Percentiles rank a stretch among this genome's conserved stretches.
Evolutionary conservation across 345 rosid genomes (phyloP).

Genomic region (Pugionium cornutum): DNA sequence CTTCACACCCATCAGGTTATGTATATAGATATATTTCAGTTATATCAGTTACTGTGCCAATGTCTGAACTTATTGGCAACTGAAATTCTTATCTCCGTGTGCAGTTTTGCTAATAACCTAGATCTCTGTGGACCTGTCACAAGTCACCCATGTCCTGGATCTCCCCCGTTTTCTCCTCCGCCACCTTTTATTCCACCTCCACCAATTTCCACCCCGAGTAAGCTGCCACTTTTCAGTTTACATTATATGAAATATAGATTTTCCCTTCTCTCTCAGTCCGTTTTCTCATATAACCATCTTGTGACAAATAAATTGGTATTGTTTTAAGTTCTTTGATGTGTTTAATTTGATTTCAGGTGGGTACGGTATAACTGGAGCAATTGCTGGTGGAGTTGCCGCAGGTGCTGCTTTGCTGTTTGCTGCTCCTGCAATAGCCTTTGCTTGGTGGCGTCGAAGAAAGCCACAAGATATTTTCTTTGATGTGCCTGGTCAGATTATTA

Average conservation of each 20-base stretch:
- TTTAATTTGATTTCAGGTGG: slow-evolving; percentile 59
- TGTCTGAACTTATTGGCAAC: slow-evolving; percentile 20
- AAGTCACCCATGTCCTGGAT: slow-evolving; percentile 94
- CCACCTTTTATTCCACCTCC: slow-evolving; percentile 94
- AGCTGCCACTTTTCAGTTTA: slow-evolving; percentile 7
- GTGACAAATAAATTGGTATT: neutral
- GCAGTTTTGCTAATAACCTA: slow-evolving; percentile 96
- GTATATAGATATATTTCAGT: slow-evolving; percentile 3
- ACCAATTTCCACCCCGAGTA: slow-evolving; percentile 72
- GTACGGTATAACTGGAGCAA: slow-evolving; percentile 81
- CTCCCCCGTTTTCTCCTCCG: slow-evolving; percentile 99
- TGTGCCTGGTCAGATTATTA: slow-evolving; percentile 72
- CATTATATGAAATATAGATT: neutral
- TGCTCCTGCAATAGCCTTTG: slow-evolving; percentile 97
- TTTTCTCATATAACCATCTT: slow-evolving; percentile 7
- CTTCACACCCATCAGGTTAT: slow-evolving; percentile 96
- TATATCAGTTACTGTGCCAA: slow-evolving; percentile 8
- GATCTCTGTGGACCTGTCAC: slow-evolving; percentile 96
- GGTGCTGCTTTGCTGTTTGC: slow-evolving; percentile 97
- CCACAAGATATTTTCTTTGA: slow-evolving; percentile 91
- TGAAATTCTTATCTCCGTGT: slow-evolving; percentile 24
- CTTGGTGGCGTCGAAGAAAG: slow-evolving; percentile 95
- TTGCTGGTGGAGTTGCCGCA: slow-evolving; percentile 99
- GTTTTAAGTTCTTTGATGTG: neutral
- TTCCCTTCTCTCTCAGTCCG: slow-evolving; percentile 9